Percentiles rank a stretch among this genome's conserved stretches.
phyloP scores from a whole-genome alignment of 192 early-diverging fungal species.

The Backusella psychrophila region DNA sequence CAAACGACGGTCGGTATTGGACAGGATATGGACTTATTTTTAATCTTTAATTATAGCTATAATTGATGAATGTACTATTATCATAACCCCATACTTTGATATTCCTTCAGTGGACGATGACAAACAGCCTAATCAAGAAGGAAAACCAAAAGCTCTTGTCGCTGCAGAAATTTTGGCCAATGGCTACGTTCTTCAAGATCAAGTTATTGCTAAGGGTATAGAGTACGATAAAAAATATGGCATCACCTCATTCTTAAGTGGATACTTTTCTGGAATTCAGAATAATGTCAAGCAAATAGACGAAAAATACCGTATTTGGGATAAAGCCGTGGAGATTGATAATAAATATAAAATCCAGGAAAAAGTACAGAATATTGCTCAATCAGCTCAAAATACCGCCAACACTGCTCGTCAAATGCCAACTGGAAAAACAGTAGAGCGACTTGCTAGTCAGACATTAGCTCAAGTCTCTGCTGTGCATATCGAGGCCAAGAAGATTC shows the following conservation, averaged over 20 bases:
- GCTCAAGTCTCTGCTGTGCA: slow-evolving; percentile 54
- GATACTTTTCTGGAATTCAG: slow-evolving; percentile 28
- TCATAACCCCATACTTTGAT: slow-evolving; percentile 48
- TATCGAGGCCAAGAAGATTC: slow-evolving; percentile 52
- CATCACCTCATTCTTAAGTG: slow-evolving; percentile 40
- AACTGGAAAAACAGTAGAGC: slow-evolving; percentile 48
- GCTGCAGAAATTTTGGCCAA: slow-evolving; percentile 69
- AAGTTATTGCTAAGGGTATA: slow-evolving; percentile 62
- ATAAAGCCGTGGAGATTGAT: slow-evolving; percentile 49
- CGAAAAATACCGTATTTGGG: slow-evolving; percentile 51
- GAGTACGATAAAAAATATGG: slow-evolving; percentile 65
- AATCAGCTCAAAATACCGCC: slow-evolving; percentile 40
- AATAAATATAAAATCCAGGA: slow-evolving; percentile 57
- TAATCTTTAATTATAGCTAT: slow-evolving; percentile 35
- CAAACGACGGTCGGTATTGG: background rate
- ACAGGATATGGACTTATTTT: background rate
- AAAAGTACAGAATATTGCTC: slow-evolving; percentile 46
- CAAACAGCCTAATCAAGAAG: slow-evolving; percentile 18
- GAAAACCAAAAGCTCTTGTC: slow-evolving; percentile 48
- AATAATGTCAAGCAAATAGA: slow-evolving; percentile 41
- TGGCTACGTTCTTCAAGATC: slow-evolving; percentile 65
- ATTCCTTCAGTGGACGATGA: slow-evolving; percentile 21
- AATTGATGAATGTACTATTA: slow-evolving; percentile 54
- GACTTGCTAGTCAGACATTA: slow-evolving; percentile 42
- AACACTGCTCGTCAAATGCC: slow-evolving; percentile 45